phyloP scores from a whole-genome alignment of 345 rosid genomes.

The Ailanthus altissimus region DNA sequence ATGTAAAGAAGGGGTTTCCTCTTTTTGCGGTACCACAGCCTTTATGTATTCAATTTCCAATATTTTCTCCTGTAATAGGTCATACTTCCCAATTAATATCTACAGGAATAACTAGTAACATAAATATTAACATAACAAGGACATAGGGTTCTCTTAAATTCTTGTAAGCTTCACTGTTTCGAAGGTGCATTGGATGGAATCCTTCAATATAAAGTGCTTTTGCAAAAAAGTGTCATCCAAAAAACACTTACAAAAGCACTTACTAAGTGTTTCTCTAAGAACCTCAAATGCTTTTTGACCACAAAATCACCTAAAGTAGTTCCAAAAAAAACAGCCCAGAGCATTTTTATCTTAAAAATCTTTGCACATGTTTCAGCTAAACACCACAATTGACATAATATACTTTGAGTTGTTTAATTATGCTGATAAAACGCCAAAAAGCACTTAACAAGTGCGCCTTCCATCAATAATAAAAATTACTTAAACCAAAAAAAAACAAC shows the following conservation, averaged over 20 bases:
- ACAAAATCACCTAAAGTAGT: not conserved
- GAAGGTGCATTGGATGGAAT: not conserved
- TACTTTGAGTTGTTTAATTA: not conserved
- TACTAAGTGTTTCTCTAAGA: not conserved
- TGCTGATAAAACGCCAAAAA: not conserved
- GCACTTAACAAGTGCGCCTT: not conserved
- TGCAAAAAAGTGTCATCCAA: not conserved
- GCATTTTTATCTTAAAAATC: not conserved
- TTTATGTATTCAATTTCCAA: slow-evolving; percentile 90
- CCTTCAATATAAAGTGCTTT: not conserved
- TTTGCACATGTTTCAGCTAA: not conserved
- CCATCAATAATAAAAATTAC: not conserved
- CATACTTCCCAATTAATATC: slow-evolving; percentile 5
- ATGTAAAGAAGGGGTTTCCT: slow-evolving; percentile 79
- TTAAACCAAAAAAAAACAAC: not conserved
- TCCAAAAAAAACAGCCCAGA: not conserved
- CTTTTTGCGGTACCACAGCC: slow-evolving; percentile 79
- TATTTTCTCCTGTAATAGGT: slow-evolving; percentile 65
- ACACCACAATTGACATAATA: not conserved
- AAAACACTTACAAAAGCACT: not conserved
- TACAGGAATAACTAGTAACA: not conserved
- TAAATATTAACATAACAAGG: not conserved
- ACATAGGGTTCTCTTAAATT: not conserved
- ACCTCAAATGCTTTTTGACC: not conserved
- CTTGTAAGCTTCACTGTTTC: not conserved